Base-by-base conservation (phyloP, 2,329 filamentous ascomycete species). In the Penicillium sp. region DNA sequence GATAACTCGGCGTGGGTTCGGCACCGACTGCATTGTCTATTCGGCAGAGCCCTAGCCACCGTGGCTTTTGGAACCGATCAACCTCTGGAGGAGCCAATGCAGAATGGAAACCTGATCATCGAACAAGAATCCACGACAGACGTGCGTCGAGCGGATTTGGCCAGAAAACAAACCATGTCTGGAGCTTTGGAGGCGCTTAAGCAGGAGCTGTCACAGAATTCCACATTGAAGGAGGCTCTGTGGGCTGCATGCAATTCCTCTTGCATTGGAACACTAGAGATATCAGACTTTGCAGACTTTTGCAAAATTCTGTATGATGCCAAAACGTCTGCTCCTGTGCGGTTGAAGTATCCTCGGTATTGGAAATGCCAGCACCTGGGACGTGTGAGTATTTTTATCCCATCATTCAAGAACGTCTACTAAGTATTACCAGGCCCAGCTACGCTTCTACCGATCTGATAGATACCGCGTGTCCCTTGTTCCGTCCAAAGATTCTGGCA, bases 1-100 rank as follows among this genome's bases (percentile, higher is more conserved):
- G 83, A 86, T 60, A 74, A 77, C 3, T 86, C 84, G 5, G 79
- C 82, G 1, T 83, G 79, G 69, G 75, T 87, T 56, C 78, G 84
- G 26, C 74, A 78, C 43, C 72, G 78, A 30, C 70, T 86, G 20
- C 72, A 82, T 46, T 70, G 70, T 9, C 68, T 81, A 18, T 80
- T 87, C 56, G 81, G 81, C 18, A 76, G 77, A 61, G 80, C 79
- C 12, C 71, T 87, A 16, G 84, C 81, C 3, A 75, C 79, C 52
- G 76, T 86, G 55, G 84, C 84, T 3, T 80, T 86, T 50, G 82
- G 82, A n/a, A 77, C 80, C 45, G 68, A 65, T 62, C 59, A 73
- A 63, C 63, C 66, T 60, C 57, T 66, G 21, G 66, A 69, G 56
- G 65, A 66, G 18, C 61, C 70, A 6, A 59, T 65, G 14, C 68